Base-by-base conservation (phyloP, 108 stramenopile genomes). In the Cyclotella sp. region DNA sequence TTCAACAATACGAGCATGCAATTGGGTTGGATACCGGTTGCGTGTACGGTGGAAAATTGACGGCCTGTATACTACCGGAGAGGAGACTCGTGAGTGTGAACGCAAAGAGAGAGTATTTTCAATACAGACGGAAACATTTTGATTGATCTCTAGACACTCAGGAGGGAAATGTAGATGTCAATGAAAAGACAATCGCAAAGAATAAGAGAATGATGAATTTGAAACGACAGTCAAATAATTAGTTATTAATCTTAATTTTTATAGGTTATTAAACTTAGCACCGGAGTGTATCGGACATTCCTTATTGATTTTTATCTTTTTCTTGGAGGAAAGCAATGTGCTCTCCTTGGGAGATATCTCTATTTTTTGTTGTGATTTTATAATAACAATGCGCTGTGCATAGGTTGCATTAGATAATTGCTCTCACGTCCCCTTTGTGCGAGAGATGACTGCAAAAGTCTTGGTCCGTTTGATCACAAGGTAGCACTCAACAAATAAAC, bases 11-110 rank as follows among this genome's bases (percentile, higher is more conserved):
- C 44, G 94, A 97, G 57, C 90, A 96, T 73, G 97, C 96, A 10
- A 89, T 97, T 42, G 96, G 98, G 9, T 52, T 97, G 43, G 98
- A 98, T 75, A 97, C 97, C 14, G 98, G 94, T 24, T 97, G 96
- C 55, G 98, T 98, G 2, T 98, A 98, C 62, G 98, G 98, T 30
- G 96, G 97, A 45, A 72, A 90, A 10, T 73, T 98, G 43, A 96
- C 98, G 57, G 97, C 97, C 9, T 94, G 95, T 59, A 88, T 98
- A 46, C 76, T 98, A n/a, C 98, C 98, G 8, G 95, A 95, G 61
- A 88, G 89, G 68, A 71, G 91, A 68, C 81, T 96, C 61, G 91
- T 96, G 12, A 88, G 88, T 61, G 95, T 96, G 9, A 90, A 84
- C 73, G 93, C 93, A 10, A 84, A 82, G 58, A 66, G 87, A 55